These are phyloP conservation scores for Gigaspora rosea DNA, from an alignment of 192 early-diverging fungal species.

Conservation along the genomic window DNA sequence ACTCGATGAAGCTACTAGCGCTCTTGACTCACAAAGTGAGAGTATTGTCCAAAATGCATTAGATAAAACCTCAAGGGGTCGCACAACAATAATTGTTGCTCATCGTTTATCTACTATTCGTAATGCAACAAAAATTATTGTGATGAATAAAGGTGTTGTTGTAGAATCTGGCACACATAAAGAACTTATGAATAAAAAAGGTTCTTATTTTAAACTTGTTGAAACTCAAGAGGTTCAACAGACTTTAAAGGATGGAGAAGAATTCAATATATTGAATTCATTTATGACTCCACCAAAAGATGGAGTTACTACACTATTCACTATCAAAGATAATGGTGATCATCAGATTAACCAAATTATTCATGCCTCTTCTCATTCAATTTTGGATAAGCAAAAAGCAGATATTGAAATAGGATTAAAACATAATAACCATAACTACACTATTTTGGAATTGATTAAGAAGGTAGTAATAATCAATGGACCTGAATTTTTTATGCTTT, in stretches of 20 bases:
- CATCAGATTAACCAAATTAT: slow-evolving; percentile 3
- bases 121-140: slow-evolving; percentile 56
- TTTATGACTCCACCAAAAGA: not conserved
- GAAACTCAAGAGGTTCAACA: too few species aligned
- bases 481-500: slow-evolving; percentile 7
- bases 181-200: slow-evolving; percentile 53
- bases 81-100: too few species aligned
- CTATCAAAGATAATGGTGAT: not conserved
- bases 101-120: too few species aligned
- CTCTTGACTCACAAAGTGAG: too few species aligned
- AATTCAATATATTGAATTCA: too few species aligned
- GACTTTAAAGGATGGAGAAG: too few species aligned
- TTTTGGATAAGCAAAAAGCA: slow-evolving; percentile 1
- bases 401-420: not conserved
- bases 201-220: too few species aligned
- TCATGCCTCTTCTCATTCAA: not conserved
- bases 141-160: slow-evolving; percentile 65
- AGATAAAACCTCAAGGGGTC: too few species aligned
- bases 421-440: too few species aligned
- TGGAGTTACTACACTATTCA: not conserved
- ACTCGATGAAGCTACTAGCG: too few species aligned
- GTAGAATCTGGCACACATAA: slow-evolving; percentile 73
- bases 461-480: not conserved
- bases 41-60: too few species aligned
- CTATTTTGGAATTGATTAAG: too few species aligned